Evolutionary conservation across 495 filamentous ascomycete genomes (phyloP).

Genomic region (Tuber calosporum): DNA sequence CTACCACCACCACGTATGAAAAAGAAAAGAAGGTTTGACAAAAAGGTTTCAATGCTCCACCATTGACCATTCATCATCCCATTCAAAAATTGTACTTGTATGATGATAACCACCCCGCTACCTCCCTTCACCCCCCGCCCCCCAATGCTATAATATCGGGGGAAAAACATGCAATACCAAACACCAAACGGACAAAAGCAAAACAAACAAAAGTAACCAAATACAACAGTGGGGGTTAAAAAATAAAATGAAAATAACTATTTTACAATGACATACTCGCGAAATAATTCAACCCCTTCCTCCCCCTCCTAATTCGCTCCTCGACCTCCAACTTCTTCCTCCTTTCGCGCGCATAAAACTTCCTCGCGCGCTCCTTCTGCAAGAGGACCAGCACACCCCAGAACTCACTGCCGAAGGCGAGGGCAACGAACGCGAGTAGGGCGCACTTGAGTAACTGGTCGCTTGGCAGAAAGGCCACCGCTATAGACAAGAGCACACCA

Average conservation of each 20-base stretch:
- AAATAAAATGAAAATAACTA: not conserved
- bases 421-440: conserved; percentile 35
- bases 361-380: conserved; percentile 21
- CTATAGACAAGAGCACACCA: not conserved
- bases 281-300: conserved; percentile 1
- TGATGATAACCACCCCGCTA: not conserved
- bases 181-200: not conserved
- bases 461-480: not conserved
- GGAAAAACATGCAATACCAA: not conserved
- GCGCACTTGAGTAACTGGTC: conserved; percentile 23
- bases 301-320: conserved; percentile 7
- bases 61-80: not conserved
- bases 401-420: conserved; percentile 8
- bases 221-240: not conserved
- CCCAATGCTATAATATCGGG: not conserved
- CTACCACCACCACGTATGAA: not conserved
- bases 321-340: conserved; percentile 13
- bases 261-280: not conserved
- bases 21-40: not conserved
- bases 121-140: not conserved
- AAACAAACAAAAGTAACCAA: not conserved
- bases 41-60: not conserved
- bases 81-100: not conserved
- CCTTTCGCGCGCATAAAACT: conserved; percentile 17
- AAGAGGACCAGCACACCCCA: conserved; percentile 18